Percentiles rank a stretch among this genome's conserved stretches.
phyloP scores from a whole-genome alignment of 2,329 filamentous ascomycete species.

The Elsinoe fawcettii region DNA sequence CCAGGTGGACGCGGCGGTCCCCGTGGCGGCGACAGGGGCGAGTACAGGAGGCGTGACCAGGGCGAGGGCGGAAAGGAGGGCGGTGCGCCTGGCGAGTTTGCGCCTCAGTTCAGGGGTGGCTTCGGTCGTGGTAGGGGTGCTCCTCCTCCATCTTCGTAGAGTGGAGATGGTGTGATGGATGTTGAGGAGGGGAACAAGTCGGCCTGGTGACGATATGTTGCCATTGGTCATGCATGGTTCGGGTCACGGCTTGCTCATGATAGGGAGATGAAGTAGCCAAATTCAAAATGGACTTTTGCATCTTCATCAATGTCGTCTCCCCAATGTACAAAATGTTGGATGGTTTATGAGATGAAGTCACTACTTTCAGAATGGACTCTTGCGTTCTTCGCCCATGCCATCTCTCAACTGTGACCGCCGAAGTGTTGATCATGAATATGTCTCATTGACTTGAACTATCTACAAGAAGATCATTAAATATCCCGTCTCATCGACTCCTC shows the following conservation, averaged over 20 bases:
- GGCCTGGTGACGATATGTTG: background rate
- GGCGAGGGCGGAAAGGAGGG: slow-evolving; percentile 68
- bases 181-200: background rate
- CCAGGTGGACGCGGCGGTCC: slow-evolving; percentile 68
- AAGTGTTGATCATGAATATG: background rate
- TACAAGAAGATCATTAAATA: slow-evolving; percentile 2
- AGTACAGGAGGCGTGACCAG: slow-evolving; percentile 73
- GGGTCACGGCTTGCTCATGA: background rate
- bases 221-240: background rate
- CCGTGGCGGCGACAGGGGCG: slow-evolving; percentile 55
- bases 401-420: too few species aligned
- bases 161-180: background rate
- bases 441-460: background rate
- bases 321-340: too few species aligned
- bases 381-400: too few species aligned
- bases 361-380: too few species aligned
- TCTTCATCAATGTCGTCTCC: too few species aligned
- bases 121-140: slow-evolving; percentile 74
- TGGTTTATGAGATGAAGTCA: too few species aligned
- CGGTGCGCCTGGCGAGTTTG: slow-evolving; percentile 83
- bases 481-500: background rate
- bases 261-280: background rate
- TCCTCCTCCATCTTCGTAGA: slow-evolving; percentile 44
- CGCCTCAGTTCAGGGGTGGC: slow-evolving; percentile 61
- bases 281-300: slow-evolving; percentile 8